Evolutionary conservation across 768 basidiomycete genomes (phyloP), one percentile per base, ranked within the genome.

Genomic region (Ramaria rubella): DNA sequence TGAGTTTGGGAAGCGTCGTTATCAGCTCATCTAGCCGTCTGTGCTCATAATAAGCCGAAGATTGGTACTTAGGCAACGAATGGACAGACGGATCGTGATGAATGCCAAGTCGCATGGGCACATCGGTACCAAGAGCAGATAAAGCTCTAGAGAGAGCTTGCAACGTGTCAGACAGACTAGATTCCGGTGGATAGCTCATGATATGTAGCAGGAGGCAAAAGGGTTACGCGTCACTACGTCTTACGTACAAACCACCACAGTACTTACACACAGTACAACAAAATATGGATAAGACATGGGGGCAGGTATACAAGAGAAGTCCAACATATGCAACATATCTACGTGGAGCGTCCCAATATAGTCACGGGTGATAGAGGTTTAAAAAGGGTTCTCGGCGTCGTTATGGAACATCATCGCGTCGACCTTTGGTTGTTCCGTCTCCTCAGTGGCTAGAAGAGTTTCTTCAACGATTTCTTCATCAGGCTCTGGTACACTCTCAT

Each of bases 361-460:
- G 46, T n/a, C 6, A 27, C 17, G 9, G 49, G 29, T 17, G 5
- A 14, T 12, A 48, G 9, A 36, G n/a, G 19, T 40, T 72, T 72
- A 83, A 71, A 91, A 90, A 19, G 88, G 88, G 64, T 88, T 90
- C 67, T 84, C 82, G 52, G 83, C 85, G 62, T 82, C 81, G 55
- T n/a, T n/a, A 52, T 72, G 26, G 23, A 43, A 19, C 7, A 24
- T 27, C 31, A 38, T 23, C 31, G 30, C 53, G 24, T 55, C 31
- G 24, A 27, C 15, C 34, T 45, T 19, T 19, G 9, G 36, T 30
- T 38, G 23, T 23, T 49, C 33, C 38, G 19, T 54, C 50, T 19
- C 43, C 50, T 29, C n/a, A 24, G n/a, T n/a, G n/a, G n/a, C n/a
- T n/a, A n/a, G n/a, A n/a, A n/a, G n/a, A n/a, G n/a, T n/a, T n/a